Percentiles rank a stretch among this genome's conserved stretches.
These are phyloP conservation scores for Gloeopeniophorella convolvens DNA, from an alignment of 768 basidiomycete genomes.

Conservation along the genomic window DNA sequence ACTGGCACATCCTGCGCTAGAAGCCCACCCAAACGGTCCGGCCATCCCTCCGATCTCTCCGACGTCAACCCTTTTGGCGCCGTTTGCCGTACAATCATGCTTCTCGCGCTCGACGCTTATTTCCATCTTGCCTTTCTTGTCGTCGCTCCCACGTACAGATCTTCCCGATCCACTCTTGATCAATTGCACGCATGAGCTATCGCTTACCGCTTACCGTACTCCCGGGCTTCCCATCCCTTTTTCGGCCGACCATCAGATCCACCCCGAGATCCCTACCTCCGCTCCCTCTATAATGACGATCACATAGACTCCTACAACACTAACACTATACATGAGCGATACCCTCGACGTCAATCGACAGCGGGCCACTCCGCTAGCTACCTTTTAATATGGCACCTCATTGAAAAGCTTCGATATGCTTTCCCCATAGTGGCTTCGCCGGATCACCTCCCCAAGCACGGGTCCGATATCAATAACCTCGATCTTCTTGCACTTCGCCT, in stretches of 20 bases:
- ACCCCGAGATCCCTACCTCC: not conserved
- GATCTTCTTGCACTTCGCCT: slow-evolving; percentile 65
- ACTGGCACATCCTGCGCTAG: slow-evolving; percentile 3
- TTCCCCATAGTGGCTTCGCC: slow-evolving; percentile 96
- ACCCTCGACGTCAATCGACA: not conserved
- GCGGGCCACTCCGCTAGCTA: not conserved
- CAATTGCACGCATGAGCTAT: slow-evolving; percentile 1
- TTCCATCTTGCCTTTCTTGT: slow-evolving; percentile 6
- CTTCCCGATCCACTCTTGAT: slow-evolving; percentile 15
- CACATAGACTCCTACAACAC: too few species aligned
- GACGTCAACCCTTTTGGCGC: slow-evolving; percentile 10
- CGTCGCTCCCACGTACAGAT: slow-evolving; percentile 9
- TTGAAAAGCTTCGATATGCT: slow-evolving; percentile 85
- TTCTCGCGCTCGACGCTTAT: slow-evolving; percentile 16
- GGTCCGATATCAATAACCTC: slow-evolving; percentile 93
- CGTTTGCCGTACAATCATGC: not conserved
- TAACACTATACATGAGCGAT: too few species aligned
- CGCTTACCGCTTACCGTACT: not conserved
- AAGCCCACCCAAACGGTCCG: not conserved
- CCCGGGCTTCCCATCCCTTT: not conserved
- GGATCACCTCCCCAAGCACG: slow-evolving; percentile 92
- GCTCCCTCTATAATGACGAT: not conserved
- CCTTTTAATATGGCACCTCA: slow-evolving; percentile 74
- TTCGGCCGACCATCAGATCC: not conserved
- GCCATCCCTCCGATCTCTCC: slow-evolving; percentile 13